Evolutionary conservation across 164 flowering plant genomes (phyloP).

Genomic region (Piper betle): DNA sequence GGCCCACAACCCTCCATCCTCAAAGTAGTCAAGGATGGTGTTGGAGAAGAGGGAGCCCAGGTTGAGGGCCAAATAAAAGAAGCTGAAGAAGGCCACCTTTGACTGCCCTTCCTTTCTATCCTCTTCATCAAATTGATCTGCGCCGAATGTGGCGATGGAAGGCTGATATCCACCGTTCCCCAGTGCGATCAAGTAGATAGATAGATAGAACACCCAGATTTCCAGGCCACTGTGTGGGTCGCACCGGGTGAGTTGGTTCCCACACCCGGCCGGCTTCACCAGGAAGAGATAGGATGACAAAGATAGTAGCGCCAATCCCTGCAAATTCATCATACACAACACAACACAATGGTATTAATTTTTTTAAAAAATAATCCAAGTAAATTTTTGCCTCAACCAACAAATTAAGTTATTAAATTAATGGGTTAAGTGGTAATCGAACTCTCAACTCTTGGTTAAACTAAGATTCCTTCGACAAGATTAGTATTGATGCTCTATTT

Average conservation of each 20-base stretch:
- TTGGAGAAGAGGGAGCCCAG: constrained; percentile 83
- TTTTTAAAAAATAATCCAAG: too few species aligned
- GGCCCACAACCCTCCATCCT: constrained; percentile 82
- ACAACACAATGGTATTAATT: not conserved
- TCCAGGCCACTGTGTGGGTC: constrained; percentile 37
- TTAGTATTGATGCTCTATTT: too few species aligned
- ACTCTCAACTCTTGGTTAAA: too few species aligned
- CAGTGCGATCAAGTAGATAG: constrained; percentile 63
- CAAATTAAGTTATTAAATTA: too few species aligned
- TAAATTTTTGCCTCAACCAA: too few species aligned
- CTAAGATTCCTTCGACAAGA: too few species aligned
- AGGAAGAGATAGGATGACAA: constrained; percentile 53
- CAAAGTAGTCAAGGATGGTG: constrained; percentile 65
- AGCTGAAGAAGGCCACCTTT: constrained; percentile 85
- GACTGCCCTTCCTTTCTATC: constrained; percentile 47
- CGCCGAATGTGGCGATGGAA: constrained; percentile 87
- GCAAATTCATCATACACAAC: constrained; percentile 7
- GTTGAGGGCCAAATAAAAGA: constrained; percentile 82
- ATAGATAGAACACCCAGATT: constrained; percentile 50
- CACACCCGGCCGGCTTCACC: constrained; percentile 69
- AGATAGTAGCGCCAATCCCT: constrained; percentile 65
- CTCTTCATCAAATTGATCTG: constrained; percentile 85
- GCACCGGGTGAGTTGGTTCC: constrained; percentile 32
- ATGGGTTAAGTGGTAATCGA: too few species aligned
- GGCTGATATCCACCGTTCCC: constrained; percentile 99